These are phyloP conservation scores for Crithidia bombi DNA, from an alignment of 208 protist species.

Conservation along the genomic window DNA sequence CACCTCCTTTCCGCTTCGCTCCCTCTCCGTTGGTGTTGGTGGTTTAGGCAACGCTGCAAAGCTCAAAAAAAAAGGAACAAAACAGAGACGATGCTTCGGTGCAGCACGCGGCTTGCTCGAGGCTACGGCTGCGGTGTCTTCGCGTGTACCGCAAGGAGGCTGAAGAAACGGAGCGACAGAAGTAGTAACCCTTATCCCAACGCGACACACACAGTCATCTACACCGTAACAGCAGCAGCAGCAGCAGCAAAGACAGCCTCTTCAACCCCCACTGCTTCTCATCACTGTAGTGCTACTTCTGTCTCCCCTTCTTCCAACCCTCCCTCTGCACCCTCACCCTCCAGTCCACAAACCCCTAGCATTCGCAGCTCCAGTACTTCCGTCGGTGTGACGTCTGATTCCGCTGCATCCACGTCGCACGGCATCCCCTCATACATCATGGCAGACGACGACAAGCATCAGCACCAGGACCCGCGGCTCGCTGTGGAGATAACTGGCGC, in stretches of 20 bases:
- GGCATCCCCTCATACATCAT: constrained; percentile 16
- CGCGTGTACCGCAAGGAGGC: constrained; percentile 26
- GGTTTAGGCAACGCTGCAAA: neutral
- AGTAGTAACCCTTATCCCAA: constrained; percentile 49
- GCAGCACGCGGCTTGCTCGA: constrained; percentile 28
- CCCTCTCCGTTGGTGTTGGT: neutral
- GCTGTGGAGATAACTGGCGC: too few species aligned
- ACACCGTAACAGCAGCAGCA: constrained; percentile 20
- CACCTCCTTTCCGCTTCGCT: too few species aligned
- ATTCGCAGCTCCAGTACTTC: constrained; percentile 15
- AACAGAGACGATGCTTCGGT: constrained; percentile 18
- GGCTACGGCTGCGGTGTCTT: constrained; percentile 33
- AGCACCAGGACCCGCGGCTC: constrained; percentile 24
- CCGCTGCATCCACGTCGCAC: neutral
- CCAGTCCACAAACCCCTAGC: constrained; percentile 17
- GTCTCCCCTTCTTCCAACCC: constrained; percentile 9
- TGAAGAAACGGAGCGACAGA: constrained; percentile 48
- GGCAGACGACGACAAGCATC: constrained; percentile 13
- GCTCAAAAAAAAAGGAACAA: neutral
- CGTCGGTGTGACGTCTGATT: neutral
- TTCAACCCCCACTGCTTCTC: constrained; percentile 8
- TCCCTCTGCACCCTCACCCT: constrained; percentile 2
- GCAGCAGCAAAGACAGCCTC: neutral
- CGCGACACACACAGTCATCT: constrained; percentile 61
- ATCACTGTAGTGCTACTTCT: constrained; percentile 33